A percentile compares a stretch with the other conserved stretches of the same genome.
Conservation (phyloP, 2,329 filamentous ascomycete species). For the Fusarium goolgardi region DNA sequence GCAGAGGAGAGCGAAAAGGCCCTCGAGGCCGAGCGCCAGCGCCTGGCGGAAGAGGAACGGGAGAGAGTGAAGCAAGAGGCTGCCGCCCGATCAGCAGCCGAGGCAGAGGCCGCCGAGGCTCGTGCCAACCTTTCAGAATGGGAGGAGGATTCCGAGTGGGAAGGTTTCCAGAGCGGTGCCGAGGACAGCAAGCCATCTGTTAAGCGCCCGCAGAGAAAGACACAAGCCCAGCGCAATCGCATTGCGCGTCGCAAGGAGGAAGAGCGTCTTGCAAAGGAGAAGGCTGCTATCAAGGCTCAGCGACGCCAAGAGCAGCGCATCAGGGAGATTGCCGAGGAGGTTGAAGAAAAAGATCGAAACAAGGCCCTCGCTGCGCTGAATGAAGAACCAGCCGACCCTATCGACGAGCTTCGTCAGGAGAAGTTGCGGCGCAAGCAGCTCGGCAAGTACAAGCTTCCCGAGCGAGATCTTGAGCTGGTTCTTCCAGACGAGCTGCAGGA, state of each 20-base stretch:
- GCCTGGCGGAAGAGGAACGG: conserved; percentile 73
- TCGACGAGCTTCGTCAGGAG: conserved; percentile 69
- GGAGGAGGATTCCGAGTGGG: conserved; percentile 93
- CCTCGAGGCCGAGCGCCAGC: conserved; percentile 80
- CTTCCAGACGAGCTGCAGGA: conserved; percentile 86
- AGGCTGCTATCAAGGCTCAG: conserved; percentile 78
- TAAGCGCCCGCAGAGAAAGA: conserved; percentile 87
- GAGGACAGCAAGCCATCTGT: conserved; percentile 70
- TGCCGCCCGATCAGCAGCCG: conserved; percentile 74
- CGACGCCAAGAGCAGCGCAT: conserved; percentile 78
- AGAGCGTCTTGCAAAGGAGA: conserved; percentile 80
- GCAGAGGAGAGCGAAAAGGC: conserved; percentile 81
- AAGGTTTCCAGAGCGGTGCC: conserved; percentile 84
- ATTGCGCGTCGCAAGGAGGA: conserved; percentile 89
- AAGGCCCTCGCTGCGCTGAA: conserved; percentile 57
- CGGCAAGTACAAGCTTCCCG: conserved; percentile 78
- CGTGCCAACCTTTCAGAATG: conserved; percentile 74
- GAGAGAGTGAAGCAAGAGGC: conserved; percentile 76
- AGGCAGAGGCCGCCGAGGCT: conserved; percentile 78
- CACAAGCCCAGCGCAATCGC: conserved; percentile 85
- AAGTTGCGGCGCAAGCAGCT: conserved; percentile 77
- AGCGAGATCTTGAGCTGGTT: conserved; percentile 83
- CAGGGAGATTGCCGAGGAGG: conserved; percentile 74
- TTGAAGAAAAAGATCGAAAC: conserved; percentile 67
- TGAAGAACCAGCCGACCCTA: conserved; percentile 59